A percentile compares a stretch with the other conserved stretches of the same genome.
Conservation (phyloP, 495 filamentous ascomycete species). For the Penicillium crystallinum region DNA sequence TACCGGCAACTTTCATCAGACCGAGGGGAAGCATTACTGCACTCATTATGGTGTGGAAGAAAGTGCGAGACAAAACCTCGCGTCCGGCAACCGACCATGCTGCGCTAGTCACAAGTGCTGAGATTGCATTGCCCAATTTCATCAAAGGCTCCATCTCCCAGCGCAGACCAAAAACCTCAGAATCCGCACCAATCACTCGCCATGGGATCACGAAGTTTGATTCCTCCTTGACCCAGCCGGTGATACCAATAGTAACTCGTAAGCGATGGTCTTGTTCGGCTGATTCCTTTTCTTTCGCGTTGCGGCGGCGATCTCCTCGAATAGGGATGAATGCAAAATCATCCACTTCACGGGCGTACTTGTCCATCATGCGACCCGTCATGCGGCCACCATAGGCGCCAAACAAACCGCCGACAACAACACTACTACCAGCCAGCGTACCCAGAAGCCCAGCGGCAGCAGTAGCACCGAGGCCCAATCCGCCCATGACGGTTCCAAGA, state of each 20-base stretch:
- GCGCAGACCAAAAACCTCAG: slow-evolving; percentile 76
- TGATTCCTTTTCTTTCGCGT: slow-evolving; percentile 40
- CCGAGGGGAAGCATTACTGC: slow-evolving; percentile 71
- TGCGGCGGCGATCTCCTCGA: slow-evolving; percentile 39
- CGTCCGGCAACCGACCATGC: slow-evolving; percentile 74
- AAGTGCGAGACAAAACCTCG: slow-evolving; percentile 70
- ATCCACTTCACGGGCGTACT: slow-evolving; percentile 77
- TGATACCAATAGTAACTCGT: slow-evolving; percentile 75
- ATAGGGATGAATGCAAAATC: slow-evolving; percentile 88
- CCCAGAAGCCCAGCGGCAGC: slow-evolving; percentile 78
- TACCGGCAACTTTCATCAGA: slow-evolving; percentile 69
- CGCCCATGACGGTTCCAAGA: slow-evolving; percentile 76
- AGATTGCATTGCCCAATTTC: slow-evolving; percentile 71
- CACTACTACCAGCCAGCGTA: slow-evolving; percentile 66
- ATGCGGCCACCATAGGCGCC: slow-evolving; percentile 84
- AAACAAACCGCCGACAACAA: slow-evolving; percentile 78
- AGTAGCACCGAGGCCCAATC: slow-evolving; percentile 70
- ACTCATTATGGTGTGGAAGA: slow-evolving; percentile 66
- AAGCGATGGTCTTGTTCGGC: slow-evolving; percentile 58
- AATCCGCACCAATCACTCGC: slow-evolving; percentile 61
- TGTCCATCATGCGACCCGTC: slow-evolving; percentile 80
- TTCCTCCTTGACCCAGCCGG: slow-evolving; percentile 72
- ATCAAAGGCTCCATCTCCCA: slow-evolving; percentile 77
- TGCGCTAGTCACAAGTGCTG: slow-evolving; percentile 65
- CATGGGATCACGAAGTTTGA: slow-evolving; percentile 70